Conservation (phyloP, 2,329 filamentous ascomycete genomes). For the Plenodomus biglobosus region DNA sequence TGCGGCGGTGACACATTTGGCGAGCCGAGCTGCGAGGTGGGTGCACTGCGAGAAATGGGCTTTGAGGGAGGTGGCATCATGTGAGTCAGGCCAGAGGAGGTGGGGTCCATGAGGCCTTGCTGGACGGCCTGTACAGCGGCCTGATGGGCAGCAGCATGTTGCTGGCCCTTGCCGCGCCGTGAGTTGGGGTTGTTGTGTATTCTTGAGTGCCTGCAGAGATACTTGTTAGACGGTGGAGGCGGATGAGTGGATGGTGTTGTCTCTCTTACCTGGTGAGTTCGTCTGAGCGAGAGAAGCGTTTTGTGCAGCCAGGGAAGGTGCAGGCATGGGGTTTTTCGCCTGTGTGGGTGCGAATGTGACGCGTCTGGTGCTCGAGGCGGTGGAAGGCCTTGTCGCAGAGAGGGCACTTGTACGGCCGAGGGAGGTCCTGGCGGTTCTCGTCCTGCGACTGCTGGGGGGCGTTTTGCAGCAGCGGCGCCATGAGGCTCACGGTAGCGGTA, state of each 20-base stretch:
- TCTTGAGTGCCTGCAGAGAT: slow-evolving; percentile 76
- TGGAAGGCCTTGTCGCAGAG: slow-evolving; percentile 99
- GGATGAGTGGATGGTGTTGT: background rate
- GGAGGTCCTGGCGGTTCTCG: slow-evolving; percentile 77
- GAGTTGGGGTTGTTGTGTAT: slow-evolving; percentile 99
- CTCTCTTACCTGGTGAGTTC: slow-evolving; percentile 67
- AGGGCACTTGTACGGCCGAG: slow-evolving; percentile 96
- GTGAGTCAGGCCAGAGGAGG: slow-evolving; percentile 50
- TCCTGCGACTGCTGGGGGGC: slow-evolving; percentile 44
- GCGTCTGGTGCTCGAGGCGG: slow-evolving; percentile 88
- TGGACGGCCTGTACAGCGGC: slow-evolving; percentile 57
- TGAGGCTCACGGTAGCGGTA: slow-evolving; percentile 52
- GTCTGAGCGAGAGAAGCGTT: slow-evolving; percentile 94
- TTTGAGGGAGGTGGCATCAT: slow-evolving; percentile 78
- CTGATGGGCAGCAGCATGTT: slow-evolving; percentile 60
- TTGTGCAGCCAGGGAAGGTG: slow-evolving; percentile 92
- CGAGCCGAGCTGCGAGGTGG: slow-evolving; percentile 82
- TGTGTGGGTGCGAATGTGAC: slow-evolving; percentile 94
- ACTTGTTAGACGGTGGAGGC: slow-evolving; percentile 11
- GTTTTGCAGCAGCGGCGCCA: slow-evolving; percentile 63
- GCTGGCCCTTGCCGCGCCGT: slow-evolving; percentile 82
- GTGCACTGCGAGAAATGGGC: slow-evolving; percentile 83
- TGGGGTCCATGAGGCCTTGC: slow-evolving; percentile 55
- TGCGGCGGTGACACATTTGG: slow-evolving; percentile 95
- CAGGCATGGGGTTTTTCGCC: slow-evolving; percentile 98